Conservation (phyloP, 441 rosid species). For the Adansonia gregorii region DNA sequence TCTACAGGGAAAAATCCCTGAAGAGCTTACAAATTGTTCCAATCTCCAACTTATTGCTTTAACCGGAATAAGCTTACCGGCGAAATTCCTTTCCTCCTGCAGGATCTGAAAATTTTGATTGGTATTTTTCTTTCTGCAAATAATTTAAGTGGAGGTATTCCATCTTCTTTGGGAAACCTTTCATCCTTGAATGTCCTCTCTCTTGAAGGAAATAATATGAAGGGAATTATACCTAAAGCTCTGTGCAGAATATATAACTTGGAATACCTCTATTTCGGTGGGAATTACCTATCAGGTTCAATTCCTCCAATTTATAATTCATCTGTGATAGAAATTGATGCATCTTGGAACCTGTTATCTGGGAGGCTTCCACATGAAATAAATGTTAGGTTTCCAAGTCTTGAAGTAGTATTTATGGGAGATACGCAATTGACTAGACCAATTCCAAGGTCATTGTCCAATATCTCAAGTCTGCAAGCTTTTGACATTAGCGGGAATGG, state of each 20-base stretch:
- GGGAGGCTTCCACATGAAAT: neutral
- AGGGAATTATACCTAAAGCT: neutral
- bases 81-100: neutral
- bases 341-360: neutral
- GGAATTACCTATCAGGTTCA: slow-evolving; percentile 14
- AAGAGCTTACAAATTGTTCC: slow-evolving; percentile 3
- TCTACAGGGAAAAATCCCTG: slow-evolving; percentile 5
- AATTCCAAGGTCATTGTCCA: neutral
- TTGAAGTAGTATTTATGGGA: neutral
- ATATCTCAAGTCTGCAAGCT: neutral
- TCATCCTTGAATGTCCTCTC: neutral
- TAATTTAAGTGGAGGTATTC: neutral
- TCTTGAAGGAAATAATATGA: neutral
- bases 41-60: neutral
- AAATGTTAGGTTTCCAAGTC: neutral
- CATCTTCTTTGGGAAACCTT: slow-evolving; percentile 1
- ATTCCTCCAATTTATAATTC: slow-evolving; percentile 26
- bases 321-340: neutral
- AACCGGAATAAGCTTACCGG: neutral
- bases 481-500: neutral
- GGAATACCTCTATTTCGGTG: fast-evolving
- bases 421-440: neutral
- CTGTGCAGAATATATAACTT: slow-evolving; percentile 1
- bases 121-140: neutral
- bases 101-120: too few relatives aligned